Conservation (phyloP, 2,329 filamentous ascomycete genomes). For the Neonectria neomacrospora region DNA sequence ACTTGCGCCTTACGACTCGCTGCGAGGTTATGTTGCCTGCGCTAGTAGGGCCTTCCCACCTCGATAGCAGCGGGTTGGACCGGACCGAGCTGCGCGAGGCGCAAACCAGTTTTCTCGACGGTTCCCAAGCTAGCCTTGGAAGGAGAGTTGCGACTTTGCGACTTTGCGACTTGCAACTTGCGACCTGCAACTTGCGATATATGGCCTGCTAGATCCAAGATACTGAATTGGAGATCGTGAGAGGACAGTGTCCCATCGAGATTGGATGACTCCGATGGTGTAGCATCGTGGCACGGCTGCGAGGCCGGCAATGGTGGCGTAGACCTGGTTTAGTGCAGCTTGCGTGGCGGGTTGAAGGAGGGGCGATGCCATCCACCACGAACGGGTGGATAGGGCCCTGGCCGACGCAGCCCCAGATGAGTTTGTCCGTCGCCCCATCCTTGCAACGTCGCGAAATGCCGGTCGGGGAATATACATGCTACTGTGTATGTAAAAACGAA, state of each 20-base stretch:
- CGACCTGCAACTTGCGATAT: too few relatives aligned
- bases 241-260: conserved; percentile 10
- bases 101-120: conserved; percentile 18
- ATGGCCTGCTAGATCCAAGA: conserved; percentile 9
- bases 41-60: conserved; percentile 21
- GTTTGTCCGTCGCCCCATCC: not conserved
- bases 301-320: conserved; percentile 43
- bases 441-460: not conserved
- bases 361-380: conserved; percentile 41
- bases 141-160: not conserved
- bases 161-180: not conserved
- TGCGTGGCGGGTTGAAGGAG: conserved; percentile 44
- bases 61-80: conserved; percentile 29
- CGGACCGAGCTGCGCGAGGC: conserved; percentile 17
- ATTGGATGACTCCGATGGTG: conserved; percentile 31
- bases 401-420: conserved; percentile 8
- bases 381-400: conserved; percentile 19
- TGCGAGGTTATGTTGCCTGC: conserved; percentile 11
- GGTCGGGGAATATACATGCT: not conserved
- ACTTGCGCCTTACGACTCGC: not conserved
- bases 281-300: conserved; percentile 26
- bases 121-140: not conserved
- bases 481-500: not conserved
- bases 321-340: conserved; percentile 43
- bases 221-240: conserved; percentile 8